These are phyloP conservation scores for Alternaria solani DNA, from an alignment of 2,329 filamentous ascomycete species.

Conservation along the genomic window DNA sequence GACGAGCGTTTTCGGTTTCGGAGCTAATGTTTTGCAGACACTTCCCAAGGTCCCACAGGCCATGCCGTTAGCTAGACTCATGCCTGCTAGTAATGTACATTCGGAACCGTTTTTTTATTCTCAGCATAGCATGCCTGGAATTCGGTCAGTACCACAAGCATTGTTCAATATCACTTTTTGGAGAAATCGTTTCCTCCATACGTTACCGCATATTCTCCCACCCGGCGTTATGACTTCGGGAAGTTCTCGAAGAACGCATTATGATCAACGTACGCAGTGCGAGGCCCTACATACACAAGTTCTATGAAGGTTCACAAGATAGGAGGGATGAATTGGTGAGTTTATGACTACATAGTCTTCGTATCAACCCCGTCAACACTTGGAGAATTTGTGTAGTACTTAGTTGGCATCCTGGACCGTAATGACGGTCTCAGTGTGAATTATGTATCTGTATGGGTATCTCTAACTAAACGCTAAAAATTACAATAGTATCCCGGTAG, in stretches of 20 bases:
- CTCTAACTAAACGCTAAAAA: neutral
- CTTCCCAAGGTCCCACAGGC: slow-evolving; percentile 36
- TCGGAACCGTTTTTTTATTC: neutral
- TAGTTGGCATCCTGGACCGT: neutral
- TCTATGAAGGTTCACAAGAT: too few species aligned
- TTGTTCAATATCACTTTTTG: neutral
- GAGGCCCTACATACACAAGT: neutral
- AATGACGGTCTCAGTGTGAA: neutral
- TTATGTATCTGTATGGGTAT: neutral
- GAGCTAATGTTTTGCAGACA: slow-evolving; percentile 27
- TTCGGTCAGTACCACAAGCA: neutral
- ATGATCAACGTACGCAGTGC: neutral
- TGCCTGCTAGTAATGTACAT: neutral
- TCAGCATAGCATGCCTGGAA: slow-evolving; percentile 12
- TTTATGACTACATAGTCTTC: neutral
- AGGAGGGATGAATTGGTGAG: neutral
- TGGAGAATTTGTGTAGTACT: neutral
- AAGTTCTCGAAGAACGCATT: neutral
- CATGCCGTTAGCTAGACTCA: slow-evolving; percentile 18
- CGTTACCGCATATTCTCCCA: neutral
- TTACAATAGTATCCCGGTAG: neutral
- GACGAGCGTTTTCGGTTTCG: neutral
- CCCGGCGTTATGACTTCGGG: neutral
- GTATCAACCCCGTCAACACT: neutral
- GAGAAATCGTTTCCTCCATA: neutral